These are phyloP conservation scores for Brasenia schreberi DNA, from an alignment of 164 flowering plant genomes.

Conservation along the genomic window DNA sequence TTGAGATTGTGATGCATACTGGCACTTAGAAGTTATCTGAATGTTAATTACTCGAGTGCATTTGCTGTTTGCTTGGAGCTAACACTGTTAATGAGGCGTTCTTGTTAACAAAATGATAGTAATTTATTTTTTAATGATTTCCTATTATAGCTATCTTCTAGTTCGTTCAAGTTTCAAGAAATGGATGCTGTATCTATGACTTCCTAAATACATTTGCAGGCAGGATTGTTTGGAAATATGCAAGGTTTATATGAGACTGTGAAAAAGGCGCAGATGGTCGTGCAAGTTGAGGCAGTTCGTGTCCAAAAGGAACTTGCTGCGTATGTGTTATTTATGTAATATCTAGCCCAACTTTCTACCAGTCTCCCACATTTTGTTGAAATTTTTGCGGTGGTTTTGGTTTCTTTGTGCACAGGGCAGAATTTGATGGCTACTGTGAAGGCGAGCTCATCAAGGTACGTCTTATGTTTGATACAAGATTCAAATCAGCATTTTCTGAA, in stretches of 20 bases:
- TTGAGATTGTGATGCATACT: too few relatives aligned
- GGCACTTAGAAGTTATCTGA: too few relatives aligned
- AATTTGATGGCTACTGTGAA: conserved; percentile 93
- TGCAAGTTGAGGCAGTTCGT: conserved; percentile 94
- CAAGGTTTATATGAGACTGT: conserved; percentile 82
- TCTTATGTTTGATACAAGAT: too few relatives aligned
- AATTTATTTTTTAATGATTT: too few relatives aligned
- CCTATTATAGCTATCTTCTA: too few relatives aligned
- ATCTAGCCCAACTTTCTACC: background rate
- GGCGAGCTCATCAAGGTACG: conserved; percentile 79
- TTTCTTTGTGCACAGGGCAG: conserved; percentile 45
- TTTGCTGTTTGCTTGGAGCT: too few relatives aligned
- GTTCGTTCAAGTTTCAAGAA: too few relatives aligned
- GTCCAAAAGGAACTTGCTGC: conserved; percentile 92
- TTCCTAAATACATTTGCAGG: conserved; percentile 23
- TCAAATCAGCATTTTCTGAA: too few relatives aligned
- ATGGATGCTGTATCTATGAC: too few relatives aligned
- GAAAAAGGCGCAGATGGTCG: conserved; percentile 93
- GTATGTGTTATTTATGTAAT: conserved; percentile 19
- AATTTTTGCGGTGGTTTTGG: background rate
- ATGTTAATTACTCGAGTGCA: too few relatives aligned
- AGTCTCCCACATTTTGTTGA: background rate
- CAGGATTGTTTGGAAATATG: conserved; percentile 87
- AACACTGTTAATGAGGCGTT: too few relatives aligned
- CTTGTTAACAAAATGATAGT: too few relatives aligned